These are phyloP conservation scores for Cyclocybe aegerita DNA, from an alignment of 768 basidiomycete species.

Conservation along the genomic window DNA sequence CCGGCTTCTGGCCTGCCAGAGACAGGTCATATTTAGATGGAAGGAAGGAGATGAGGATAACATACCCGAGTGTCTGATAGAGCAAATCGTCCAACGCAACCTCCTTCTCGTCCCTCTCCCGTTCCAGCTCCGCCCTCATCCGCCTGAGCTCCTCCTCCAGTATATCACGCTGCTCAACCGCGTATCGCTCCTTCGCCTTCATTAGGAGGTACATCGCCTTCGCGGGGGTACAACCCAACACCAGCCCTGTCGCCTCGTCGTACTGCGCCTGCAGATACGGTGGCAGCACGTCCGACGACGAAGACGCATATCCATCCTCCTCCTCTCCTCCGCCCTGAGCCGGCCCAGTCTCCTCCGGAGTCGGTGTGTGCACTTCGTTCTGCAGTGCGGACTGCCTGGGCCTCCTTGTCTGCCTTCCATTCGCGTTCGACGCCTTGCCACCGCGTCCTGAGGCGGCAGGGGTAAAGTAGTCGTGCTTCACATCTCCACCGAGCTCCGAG, in stretches of 20 bases:
- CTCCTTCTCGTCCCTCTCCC: conserved; percentile 61
- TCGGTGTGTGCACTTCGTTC: conserved; percentile 16
- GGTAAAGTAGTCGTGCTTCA: conserved; percentile 15
- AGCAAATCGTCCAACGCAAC: conserved; percentile 50
- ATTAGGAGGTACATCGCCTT: conserved; percentile 70
- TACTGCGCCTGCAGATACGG: conserved; percentile 47
- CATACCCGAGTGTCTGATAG: conserved; percentile 25
- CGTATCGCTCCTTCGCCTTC: conserved; percentile 79
- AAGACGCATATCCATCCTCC: conserved; percentile 35
- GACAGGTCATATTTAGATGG: neutral
- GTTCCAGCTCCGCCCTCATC: conserved; percentile 48
- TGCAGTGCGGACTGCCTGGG: conserved; percentile 13
- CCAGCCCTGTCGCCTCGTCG: conserved; percentile 59
- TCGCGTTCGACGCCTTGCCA: conserved; percentile 9
- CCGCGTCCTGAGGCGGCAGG: neutral
- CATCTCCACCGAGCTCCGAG: conserved; percentile 20
- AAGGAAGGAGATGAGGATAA: conserved; percentile 7
- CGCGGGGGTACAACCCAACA: conserved; percentile 65
- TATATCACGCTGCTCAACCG: conserved; percentile 63
- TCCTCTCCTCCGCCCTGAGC: conserved; percentile 27
- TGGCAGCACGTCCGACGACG: conserved; percentile 50
- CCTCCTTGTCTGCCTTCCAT: conserved; percentile 17
- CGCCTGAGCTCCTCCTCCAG: conserved; percentile 65
- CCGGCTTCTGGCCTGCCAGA: neutral
- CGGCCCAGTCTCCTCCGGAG: conserved; percentile 10